Evolutionary conservation across 257 asterid species (phyloP), one percentile per base, ranked within the genome.

Genomic region (Solanum pennellii): DNA sequence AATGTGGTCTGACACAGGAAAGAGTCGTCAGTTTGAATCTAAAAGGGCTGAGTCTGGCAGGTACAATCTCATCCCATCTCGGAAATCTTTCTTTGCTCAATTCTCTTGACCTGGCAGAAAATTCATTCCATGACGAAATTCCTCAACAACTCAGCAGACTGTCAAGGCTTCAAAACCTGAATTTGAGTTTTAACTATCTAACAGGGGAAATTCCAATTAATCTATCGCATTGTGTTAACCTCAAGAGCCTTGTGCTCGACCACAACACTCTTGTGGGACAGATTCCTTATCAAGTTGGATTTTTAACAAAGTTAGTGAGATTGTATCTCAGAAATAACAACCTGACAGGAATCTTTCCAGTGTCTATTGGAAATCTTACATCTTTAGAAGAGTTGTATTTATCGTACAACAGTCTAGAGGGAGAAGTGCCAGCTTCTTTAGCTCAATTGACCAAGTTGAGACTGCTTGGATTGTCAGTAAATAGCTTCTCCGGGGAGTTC

Each of bases 311-410:
- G 87, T 89, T 88, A 47, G 77, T 2, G 12, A 82, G 4, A 45
- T 88, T 88, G 88, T 77, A 90, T 86, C 87, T 93, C 45, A 90
- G 88, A 83, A 91, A 47, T 91, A 93, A 92, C 91, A 91, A 90
- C 69, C 89, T 93, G 47, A 89, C 92, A 66, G 96, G 96, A 87
- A 84, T 59, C 15, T 44, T 92, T n/a, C 94, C 94, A 12, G 83
- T 89, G 71, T 89, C 94, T 45, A 65, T 92, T 41, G 96, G 94
- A 52, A 93, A 93, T 31, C 91, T 93, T 45, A 86, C 96, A 3
- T 89, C 86, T 86, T 75, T 90, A 11, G 37, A 84, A 59, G 91
- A 88, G 89, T 80, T 92, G 21, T 91, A 89, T 42, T 86, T 93
- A 86, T 87, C 94, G 18, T 89, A 89, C 35, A 93, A 93, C 86